Base-by-base conservation (phyloP, 1,284 basidiomycete genomes). In the Amylostereum areolatum region DNA sequence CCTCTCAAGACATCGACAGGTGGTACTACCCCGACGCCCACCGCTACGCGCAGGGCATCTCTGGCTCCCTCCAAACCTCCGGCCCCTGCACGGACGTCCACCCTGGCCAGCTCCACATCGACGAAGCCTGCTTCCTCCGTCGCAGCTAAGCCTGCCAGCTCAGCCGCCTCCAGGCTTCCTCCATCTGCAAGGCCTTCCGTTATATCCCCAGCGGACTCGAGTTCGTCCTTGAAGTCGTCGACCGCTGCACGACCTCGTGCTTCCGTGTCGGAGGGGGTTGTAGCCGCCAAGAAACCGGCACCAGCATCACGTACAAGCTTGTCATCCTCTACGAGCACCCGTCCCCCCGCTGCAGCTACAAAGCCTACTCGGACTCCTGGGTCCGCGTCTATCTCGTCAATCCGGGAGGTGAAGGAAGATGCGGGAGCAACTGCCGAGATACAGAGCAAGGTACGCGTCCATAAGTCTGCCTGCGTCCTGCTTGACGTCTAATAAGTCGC, bases 371-470 rank as follows among this genome's bases (percentile, higher is more conserved):
- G 78, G 33, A 65, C 75, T 11, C 55, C 67, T 11, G 68, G 66
- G 25, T 59, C 75, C 28, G 68, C 72, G 11, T 88, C 86, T 3
- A 80, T 89, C 45, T 76, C 83, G 10, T 85, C 86, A 3, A 80
- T 89, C 51, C 77, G 71, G 52, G 87, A 87, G 57, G 70, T 83
- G 9, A 78, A 75, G 55, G 83, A 81, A 55, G 81, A 82, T 55
- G 69, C 62, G n/a, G 77, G 77, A 57, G 72, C 64, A 12, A 55
- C 79, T 27, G 73, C 76, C 48, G 82, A 80, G 47, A 57, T 88
- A 25, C 80, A 84, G 61, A 67, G 61, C 48, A 81, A 87, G 76
- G 86, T 80, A 59, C 44, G 43, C 42, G 37, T 27, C 39, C 30
- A 47, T 52, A 54, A 33, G 51, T 46, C 25, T 41, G 18, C 25